Base-by-base conservation (phyloP, 2,329 filamentous ascomycete species). In the Knoxdaviesia proteae region DNA sequence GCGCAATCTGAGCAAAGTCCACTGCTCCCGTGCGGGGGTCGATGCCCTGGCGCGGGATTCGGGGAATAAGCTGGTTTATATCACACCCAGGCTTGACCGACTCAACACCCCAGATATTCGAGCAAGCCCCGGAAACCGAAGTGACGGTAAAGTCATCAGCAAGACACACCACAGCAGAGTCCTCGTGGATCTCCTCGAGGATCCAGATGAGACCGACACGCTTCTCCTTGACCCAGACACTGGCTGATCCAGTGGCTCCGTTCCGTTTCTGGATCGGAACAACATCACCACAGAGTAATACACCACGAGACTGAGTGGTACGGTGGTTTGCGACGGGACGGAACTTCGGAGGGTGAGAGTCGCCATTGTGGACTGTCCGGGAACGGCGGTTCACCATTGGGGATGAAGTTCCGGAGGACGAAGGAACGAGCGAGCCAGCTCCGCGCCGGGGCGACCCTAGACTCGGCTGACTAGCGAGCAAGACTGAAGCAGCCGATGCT, bases 141-240 rank as follows among this genome's bases (percentile, higher is more conserved):
- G 74, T 68, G 11, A 94, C 71, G 38, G 71, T 68, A 37, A 84
- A 86, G 32, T 84, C 77, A 44, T 86, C 78, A 54, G 92, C 82
- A 20, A 93, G 68, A 7, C 67, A 69, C 38, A 98, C 61, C 47
- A 75, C 72, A 4, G 83, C 86, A 36, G 90, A 78, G 56, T 98
- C 87, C 59, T 98, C 90, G 44, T 88, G 84, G 47, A 98, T 96
- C 60, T 98, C 90, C 57, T 98, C 90, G 2, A 98, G 62, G 6
- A 98, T 90, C 90, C 90, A 98, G 46, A 98, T 96, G 46, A 98
- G 62, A 7, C 88, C 87, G 42, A 84, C 77, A 40, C 80, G 74
- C 60, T 98, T 98, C 59, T 98, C 90, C 63, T 98, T 98, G 4
- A 98, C 90, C 90, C 90, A 98, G 36, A 98, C 64, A 59, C 87